phyloP scores from a whole-genome alignment of 371 early-diverging fungal species.

The Nematocida ausubeli region DNA sequence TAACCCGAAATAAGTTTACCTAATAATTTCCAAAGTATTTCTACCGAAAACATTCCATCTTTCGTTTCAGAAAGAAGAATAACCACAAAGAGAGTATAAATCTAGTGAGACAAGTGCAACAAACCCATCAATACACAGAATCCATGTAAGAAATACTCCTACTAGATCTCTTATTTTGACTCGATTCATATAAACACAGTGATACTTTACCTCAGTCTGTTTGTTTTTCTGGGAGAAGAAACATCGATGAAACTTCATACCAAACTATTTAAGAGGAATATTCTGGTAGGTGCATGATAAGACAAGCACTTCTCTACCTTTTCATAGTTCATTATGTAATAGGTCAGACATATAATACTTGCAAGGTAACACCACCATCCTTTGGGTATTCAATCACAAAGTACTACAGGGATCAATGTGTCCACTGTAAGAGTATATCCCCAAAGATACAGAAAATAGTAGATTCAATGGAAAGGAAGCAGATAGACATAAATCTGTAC shows the following conservation, averaged over 20 bases:
- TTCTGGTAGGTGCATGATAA: background rate
- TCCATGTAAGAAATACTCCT: too few species aligned
- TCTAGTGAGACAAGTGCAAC: too few species aligned
- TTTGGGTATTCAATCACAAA: conserved; percentile 53
- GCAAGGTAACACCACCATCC: conserved; percentile 17
- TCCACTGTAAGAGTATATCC: conserved; percentile 60
- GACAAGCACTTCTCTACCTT: background rate
- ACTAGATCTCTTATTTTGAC: too few species aligned
- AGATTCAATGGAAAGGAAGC: conserved; percentile 47
- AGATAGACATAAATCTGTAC: conserved; percentile 47
- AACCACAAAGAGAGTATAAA: too few species aligned
- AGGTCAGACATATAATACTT: conserved; percentile 24
- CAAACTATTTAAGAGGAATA: conserved; percentile 18
- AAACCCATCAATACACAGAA: too few species aligned
- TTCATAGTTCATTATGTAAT: background rate
- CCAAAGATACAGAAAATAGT: conserved; percentile 63
- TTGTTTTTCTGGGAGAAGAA: conserved; percentile 21
- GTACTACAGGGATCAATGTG: conserved; percentile 63
- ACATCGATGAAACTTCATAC: background rate
- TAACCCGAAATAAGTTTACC: too few species aligned
- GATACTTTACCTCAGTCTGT: conserved; percentile 19
- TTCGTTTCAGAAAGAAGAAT: too few species aligned
- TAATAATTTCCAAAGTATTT: too few species aligned
- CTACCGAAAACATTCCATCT: too few species aligned
- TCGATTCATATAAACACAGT: background rate